Evolutionary conservation across 192 early-diverging fungal genomes (phyloP).

Genomic region (Geosiphon pyriformis): DNA sequence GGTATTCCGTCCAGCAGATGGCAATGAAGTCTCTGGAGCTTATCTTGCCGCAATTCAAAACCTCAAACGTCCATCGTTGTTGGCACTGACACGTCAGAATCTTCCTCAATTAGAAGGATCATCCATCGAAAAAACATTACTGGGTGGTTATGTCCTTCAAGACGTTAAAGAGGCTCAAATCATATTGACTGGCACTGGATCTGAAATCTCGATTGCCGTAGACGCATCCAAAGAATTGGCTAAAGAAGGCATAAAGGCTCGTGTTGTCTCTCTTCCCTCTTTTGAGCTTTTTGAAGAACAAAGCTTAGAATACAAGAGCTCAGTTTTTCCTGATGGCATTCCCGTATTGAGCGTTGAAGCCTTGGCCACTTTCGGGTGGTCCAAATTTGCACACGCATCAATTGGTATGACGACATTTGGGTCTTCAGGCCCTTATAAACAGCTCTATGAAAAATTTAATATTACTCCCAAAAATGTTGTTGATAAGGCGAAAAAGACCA

Average conservation of each 20-base stretch:
- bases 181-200: constrained; percentile 80
- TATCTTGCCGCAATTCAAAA: constrained; percentile 78
- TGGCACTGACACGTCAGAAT: constrained; percentile 91
- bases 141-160: constrained; percentile 84
- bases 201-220: constrained; percentile 85
- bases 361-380: constrained; percentile 83
- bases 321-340: constrained; percentile 74
- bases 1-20: constrained; percentile 88
- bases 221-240: constrained; percentile 76
- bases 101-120: constrained; percentile 86
- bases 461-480: constrained; percentile 70
- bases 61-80: constrained; percentile 65
- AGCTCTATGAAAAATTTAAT: constrained; percentile 85
- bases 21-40: constrained; percentile 87
- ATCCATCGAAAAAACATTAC: constrained; percentile 69
- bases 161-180: constrained; percentile 58
- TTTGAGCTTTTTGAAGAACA: constrained; percentile 86
- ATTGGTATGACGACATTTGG: constrained; percentile 92
- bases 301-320: constrained; percentile 67
- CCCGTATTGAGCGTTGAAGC: constrained; percentile 90
- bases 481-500: constrained; percentile 70
- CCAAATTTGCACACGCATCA: constrained; percentile 81
- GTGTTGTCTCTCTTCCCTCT: constrained; percentile 93
- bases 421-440: constrained; percentile 70
- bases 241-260: constrained; percentile 52